Conservation (phyloP, 2,329 filamentous ascomycete species). For the Neonectria neomacrospora region DNA sequence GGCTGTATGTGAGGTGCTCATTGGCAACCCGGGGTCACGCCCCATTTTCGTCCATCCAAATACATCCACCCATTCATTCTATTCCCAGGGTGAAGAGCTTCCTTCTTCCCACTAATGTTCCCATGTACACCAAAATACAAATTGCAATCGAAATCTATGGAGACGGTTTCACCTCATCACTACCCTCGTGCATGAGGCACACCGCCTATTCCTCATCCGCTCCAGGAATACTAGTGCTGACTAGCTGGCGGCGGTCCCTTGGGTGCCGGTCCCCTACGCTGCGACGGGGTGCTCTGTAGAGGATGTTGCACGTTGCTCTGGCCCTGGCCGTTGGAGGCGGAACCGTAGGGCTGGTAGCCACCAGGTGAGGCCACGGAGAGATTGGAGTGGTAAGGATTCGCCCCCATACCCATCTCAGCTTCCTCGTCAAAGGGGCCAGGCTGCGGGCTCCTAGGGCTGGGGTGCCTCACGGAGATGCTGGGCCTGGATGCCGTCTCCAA, state of each 20-base stretch:
- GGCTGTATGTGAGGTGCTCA: constrained; percentile 34
- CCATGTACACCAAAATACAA: constrained; percentile 35
- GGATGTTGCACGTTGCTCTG: constrained; percentile 39
- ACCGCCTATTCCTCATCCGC: constrained; percentile 31
- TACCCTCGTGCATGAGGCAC: constrained; percentile 28
- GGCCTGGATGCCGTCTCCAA: constrained; percentile 41
- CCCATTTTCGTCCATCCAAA: constrained; percentile 32
- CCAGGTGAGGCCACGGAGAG: constrained; percentile 36
- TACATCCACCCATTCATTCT: constrained; percentile 36
- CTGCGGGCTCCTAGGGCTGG: constrained; percentile 49
- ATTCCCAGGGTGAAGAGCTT: constrained; percentile 2
- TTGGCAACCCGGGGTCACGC: constrained; percentile 25
- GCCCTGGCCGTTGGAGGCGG: constrained; percentile 23
- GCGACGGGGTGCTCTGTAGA: constrained; percentile 30
- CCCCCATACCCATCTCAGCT: constrained; percentile 51
- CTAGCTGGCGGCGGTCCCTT: constrained; percentile 35
- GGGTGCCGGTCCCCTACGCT: constrained; percentile 28
- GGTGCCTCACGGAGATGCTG: constrained; percentile 41
- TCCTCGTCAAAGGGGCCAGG: constrained; percentile 57
- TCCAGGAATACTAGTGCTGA: constrained; percentile 40
- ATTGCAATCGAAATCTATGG: constrained; percentile 18
- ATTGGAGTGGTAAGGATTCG: constrained; percentile 47
- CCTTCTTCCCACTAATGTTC: constrained; percentile 22
- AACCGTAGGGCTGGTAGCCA: constrained; percentile 38
- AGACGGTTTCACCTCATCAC: constrained; percentile 22